Conservation (phyloP, 352 stramenopile genomes). For the Salisapilia sapeloensis region DNA sequence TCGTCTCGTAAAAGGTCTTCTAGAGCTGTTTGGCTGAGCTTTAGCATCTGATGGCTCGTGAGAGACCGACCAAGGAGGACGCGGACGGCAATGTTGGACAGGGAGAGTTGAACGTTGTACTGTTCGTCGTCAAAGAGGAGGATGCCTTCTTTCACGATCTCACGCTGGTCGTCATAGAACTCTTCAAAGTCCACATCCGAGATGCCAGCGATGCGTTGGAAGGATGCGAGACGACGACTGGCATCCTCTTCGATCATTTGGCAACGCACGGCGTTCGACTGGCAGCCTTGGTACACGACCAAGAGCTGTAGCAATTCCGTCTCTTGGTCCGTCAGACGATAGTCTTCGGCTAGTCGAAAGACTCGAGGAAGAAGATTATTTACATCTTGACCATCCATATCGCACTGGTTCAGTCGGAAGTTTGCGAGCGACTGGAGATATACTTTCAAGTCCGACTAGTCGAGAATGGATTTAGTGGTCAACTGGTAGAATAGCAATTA, state of each 20-base stretch:
- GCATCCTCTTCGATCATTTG: slow-evolving; percentile 76
- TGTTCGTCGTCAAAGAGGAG: slow-evolving; percentile 71
- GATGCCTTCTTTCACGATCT: slow-evolving; percentile 79
- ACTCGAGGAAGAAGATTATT: slow-evolving; percentile 29
- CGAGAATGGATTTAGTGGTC: not conserved
- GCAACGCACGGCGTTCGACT: slow-evolving; percentile 69
- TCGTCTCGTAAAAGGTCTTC: slow-evolving; percentile 61
- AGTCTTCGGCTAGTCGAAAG: slow-evolving; percentile 57
- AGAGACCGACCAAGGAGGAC: slow-evolving; percentile 57
- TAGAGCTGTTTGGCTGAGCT: slow-evolving; percentile 72
- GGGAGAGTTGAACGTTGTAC: slow-evolving; percentile 50
- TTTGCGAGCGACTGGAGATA: slow-evolving; percentile 40
- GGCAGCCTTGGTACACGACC: slow-evolving; percentile 65
- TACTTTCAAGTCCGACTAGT: slow-evolving; percentile 17
- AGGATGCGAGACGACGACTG: slow-evolving; percentile 53
- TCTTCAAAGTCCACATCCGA: slow-evolving; percentile 78
- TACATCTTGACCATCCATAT: no score
- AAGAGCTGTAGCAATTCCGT: slow-evolving; percentile 68
- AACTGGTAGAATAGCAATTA: not conserved
- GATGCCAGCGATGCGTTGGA: slow-evolving; percentile 52
- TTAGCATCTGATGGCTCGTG: slow-evolving; percentile 68
- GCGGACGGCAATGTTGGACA: slow-evolving; percentile 71
- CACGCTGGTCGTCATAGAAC: slow-evolving; percentile 70
- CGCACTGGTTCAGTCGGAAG: slow-evolving; percentile 27
- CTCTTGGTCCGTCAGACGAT: slow-evolving; percentile 55